phyloP scores from a whole-genome alignment of 2,329 filamentous ascomycete species.

The Trichoderma breve region DNA sequence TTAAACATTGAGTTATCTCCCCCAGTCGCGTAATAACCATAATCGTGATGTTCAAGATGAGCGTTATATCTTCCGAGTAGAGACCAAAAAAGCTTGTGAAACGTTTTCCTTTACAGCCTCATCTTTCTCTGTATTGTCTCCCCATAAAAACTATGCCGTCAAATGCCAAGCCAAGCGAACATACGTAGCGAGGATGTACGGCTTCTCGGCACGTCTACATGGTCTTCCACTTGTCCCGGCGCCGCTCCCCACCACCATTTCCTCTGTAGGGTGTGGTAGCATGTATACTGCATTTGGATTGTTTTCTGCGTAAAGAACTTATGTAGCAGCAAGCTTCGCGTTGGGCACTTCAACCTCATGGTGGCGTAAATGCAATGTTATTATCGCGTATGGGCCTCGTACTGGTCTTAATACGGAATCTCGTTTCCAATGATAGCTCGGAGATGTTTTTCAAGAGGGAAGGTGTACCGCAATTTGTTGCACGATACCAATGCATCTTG shows the following conservation, averaged over 20 bases:
- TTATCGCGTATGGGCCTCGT: background rate
- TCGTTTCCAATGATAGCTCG: background rate
- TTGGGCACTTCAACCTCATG: background rate
- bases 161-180: background rate
- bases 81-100: background rate
- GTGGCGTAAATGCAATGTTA: background rate
- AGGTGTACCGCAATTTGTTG: background rate
- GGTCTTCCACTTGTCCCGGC: background rate
- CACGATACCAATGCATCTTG: background rate
- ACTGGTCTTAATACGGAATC: conserved; percentile 5
- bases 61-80: background rate
- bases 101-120: background rate
- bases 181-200: background rate
- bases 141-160: background rate
- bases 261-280: background rate
- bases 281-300: background rate
- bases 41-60: background rate
- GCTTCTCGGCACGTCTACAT: conserved; percentile 8
- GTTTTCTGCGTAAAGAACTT: background rate
- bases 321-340: background rate
- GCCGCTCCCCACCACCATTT: background rate
- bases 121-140: background rate
- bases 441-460: conserved; percentile 14
- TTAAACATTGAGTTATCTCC: conserved; percentile 3
- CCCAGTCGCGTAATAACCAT: background rate